phyloP scores from a whole-genome alignment of 2,329 filamentous ascomycete genomes.

The Sporothrix protearum region DNA sequence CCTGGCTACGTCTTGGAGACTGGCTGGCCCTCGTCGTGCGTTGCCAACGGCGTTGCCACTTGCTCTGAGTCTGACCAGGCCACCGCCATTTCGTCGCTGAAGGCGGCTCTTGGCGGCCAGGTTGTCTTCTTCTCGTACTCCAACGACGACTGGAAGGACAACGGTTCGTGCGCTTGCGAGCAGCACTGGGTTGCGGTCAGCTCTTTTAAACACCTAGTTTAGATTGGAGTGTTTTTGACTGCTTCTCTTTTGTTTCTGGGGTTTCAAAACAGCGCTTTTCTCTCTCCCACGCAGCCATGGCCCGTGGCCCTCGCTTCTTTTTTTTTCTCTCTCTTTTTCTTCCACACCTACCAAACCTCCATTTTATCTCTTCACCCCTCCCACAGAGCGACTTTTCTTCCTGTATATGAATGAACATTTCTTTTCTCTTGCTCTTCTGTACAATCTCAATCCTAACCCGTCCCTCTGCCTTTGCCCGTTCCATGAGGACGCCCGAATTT shows the following conservation, averaged over 20 bases:
- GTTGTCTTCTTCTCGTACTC: conserved; percentile 78
- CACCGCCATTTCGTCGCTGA: conserved; percentile 68
- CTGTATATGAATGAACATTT: conserved; percentile 21
- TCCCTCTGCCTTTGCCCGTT: conserved; percentile 12
- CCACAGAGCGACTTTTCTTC: conserved; percentile 17
- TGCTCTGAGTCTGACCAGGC: conserved; percentile 66
- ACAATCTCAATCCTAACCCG: conserved; percentile 17
- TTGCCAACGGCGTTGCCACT: conserved; percentile 67
- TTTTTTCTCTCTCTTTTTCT: background rate
- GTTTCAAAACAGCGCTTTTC: background rate
- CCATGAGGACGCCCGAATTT: background rate
- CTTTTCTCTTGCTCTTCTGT: conserved; percentile 16
- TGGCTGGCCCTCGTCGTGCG: conserved; percentile 76
- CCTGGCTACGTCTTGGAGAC: conserved; percentile 80
- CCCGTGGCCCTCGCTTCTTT: background rate
- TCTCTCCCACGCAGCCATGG: background rate
- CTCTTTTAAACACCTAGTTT: conserved; percentile 36
- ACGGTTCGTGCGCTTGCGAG: conserved; percentile 69
- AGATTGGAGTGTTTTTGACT: background rate
- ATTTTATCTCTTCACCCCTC: conserved; percentile 6
- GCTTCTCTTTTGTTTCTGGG: background rate
- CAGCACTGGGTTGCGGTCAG: conserved; percentile 66
- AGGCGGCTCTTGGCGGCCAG: conserved; percentile 60
- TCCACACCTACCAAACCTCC: background rate
- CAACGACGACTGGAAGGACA: conserved; percentile 78